Conservation (phyloP, 176 grass and related monocot species). For the Cenchrus fungigraminus region DNA sequence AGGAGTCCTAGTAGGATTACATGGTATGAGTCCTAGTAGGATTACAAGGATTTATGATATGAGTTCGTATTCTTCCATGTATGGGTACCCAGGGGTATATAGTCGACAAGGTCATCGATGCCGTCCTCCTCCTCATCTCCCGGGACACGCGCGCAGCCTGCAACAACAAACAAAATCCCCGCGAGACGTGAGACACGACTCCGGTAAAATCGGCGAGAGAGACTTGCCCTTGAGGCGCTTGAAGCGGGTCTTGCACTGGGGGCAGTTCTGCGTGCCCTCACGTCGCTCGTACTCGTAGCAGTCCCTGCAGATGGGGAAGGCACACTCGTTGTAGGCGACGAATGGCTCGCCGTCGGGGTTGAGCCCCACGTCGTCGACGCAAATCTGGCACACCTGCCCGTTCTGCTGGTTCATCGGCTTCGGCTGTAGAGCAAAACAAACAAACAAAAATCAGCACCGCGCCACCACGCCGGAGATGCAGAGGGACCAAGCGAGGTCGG, state of each 20-base stretch:
- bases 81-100: too few species aligned
- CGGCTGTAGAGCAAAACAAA: conserved; percentile 8
- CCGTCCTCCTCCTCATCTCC: conserved; percentile 93
- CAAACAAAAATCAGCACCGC: conserved; percentile 30
- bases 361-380: conserved; percentile 54
- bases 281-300: conserved; percentile 78
- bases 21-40: too few species aligned
- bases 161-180: background rate
- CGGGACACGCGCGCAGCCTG: conserved; percentile 74
- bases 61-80: too few species aligned
- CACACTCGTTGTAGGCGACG: conserved; percentile 77
- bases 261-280: conserved; percentile 74
- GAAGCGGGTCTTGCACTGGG: conserved; percentile 74
- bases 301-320: conserved; percentile 73
- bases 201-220: background rate
- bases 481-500: background rate
- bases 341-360: conserved; percentile 55
- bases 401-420: conserved; percentile 32
- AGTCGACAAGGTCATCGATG: conserved; percentile 87
- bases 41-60: too few species aligned
- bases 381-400: conserved; percentile 59
- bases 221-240: conserved; percentile 66
- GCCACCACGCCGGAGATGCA: background rate
- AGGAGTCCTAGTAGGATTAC: too few species aligned
- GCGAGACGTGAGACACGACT: background rate